A percentile compares a stretch with the other conserved stretches of the same genome.
phyloP scores from a whole-genome alignment of 805 yeast species.

The Candida cerambycidarum region DNA sequence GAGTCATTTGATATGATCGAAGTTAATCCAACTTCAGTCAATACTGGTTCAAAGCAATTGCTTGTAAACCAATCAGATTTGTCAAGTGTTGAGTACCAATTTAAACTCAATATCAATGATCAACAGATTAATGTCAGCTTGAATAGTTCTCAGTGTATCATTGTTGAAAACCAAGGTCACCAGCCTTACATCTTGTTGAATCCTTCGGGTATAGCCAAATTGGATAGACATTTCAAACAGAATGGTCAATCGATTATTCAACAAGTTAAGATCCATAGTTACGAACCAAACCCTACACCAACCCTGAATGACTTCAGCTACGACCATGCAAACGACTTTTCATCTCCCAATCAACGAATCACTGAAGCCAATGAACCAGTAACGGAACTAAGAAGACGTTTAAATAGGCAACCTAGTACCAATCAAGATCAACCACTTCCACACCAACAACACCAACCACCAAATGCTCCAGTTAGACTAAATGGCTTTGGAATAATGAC shows the following conservation, averaged over 20 bases:
- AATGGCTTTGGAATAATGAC: background rate
- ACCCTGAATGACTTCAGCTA: too few species aligned
- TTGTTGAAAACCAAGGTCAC: conserved; percentile 29
- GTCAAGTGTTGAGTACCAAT: conserved; percentile 24
- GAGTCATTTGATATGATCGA: conserved; percentile 24
- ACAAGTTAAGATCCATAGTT: conserved; percentile 23
- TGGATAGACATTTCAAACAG: conserved; percentile 16
- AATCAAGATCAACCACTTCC: background rate
- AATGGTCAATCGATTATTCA: conserved; percentile 21
- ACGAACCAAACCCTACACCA: conserved; percentile 2
- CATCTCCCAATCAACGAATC: too few species aligned
- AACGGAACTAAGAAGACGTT: too few species aligned
- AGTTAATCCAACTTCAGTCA: conserved; percentile 6
- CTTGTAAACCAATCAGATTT: conserved; percentile 29
- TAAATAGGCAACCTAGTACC: too few species aligned
- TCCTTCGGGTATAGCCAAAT: conserved; percentile 33
- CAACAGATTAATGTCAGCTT: conserved; percentile 18
- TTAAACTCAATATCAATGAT: conserved; percentile 15
- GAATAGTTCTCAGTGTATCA: conserved; percentile 42
- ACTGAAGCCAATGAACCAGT: too few species aligned
- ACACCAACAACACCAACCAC: too few species aligned
- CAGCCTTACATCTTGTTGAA: conserved; percentile 41
- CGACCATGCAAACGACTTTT: too few species aligned
- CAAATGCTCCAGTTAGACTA: background rate
- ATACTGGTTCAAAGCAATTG: conserved; percentile 14